phyloP scores from a whole-genome alignment of 306 rosid species.

The Vigna reflexopilosa region DNA sequence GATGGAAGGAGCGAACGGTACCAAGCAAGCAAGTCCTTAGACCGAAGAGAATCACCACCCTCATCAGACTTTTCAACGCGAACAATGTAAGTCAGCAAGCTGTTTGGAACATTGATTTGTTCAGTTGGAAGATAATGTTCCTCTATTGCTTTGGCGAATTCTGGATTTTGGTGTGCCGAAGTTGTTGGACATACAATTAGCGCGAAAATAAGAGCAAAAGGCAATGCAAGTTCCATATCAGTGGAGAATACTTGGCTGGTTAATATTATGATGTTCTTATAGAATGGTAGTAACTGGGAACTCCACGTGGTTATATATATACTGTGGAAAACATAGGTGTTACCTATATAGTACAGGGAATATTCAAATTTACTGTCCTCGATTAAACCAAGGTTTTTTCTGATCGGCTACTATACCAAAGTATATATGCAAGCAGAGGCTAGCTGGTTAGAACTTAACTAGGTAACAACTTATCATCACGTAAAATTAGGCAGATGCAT shows the following conservation, averaged over 20 bases:
- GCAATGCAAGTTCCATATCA: constrained; percentile 30
- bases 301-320: constrained; percentile 31
- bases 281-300: background rate
- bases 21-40: constrained; percentile 54
- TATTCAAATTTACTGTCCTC: background rate
- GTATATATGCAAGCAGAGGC: background rate
- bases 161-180: constrained; percentile 29
- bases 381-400: background rate
- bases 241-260: constrained; percentile 12
- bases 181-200: constrained; percentile 2
- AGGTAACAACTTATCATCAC: constrained; percentile 14
- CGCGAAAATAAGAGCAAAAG: constrained; percentile 36
- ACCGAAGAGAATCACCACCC: constrained; percentile 21
- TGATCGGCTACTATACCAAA: too few relatives aligned
- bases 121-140: background rate
- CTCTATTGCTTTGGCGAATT: background rate
- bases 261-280: constrained; percentile 19
- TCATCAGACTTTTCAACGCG: constrained; percentile 51
- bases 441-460: background rate
- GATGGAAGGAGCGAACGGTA: constrained; percentile 62
- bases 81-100: constrained; percentile 57
- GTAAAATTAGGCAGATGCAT: constrained; percentile 30
- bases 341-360: constrained; percentile 13
- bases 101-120: constrained; percentile 11
- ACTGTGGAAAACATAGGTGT: constrained; percentile 21